A percentile compares a stretch with the other conserved stretches of the same genome.
These are phyloP conservation scores for Penicillium sp. DNA, from an alignment of 2,329 filamentous ascomycete species.

Conservation along the genomic window DNA sequence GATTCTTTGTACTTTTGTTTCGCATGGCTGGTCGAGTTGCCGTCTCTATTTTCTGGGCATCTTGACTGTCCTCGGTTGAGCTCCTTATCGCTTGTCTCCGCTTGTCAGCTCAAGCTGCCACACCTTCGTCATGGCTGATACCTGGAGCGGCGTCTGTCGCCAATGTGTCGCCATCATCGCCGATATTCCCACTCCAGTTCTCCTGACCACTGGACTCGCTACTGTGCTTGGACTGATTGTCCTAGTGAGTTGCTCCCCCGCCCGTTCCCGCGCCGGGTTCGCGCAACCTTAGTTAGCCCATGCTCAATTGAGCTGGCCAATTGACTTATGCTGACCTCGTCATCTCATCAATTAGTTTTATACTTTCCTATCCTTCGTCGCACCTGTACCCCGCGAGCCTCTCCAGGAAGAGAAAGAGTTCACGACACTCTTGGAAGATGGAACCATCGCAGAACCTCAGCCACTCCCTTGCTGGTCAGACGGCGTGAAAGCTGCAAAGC, in stretches of 20 bases:
- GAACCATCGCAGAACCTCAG: conserved; percentile 53
- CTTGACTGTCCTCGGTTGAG: conserved; percentile 11
- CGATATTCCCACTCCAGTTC: conserved; percentile 28
- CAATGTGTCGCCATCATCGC: conserved; percentile 32
- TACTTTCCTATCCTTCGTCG: conserved; percentile 67
- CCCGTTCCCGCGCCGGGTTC: background rate
- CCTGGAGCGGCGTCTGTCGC: conserved; percentile 30
- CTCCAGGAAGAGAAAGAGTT: conserved; percentile 81
- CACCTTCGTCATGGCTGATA: conserved; percentile 26
- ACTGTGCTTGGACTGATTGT: conserved; percentile 33
- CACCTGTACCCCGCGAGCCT: conserved; percentile 73
- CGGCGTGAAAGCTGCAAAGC: conserved; percentile 63
- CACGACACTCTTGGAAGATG: conserved; percentile 68
- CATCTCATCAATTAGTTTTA: conserved; percentile 54
- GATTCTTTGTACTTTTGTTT: background rate
- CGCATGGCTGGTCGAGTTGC: conserved; percentile 19
- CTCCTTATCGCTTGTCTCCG: conserved; percentile 5
- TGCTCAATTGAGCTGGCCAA: background rate
- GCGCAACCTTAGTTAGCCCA: background rate
- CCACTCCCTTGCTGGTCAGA: conserved; percentile 85
- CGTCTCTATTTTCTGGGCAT: conserved; percentile 12
- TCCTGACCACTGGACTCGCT: conserved; percentile 28
- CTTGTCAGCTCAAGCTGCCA: background rate
- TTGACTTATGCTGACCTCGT: background rate
- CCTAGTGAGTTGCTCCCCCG: conserved; percentile 29